Percentiles rank a stretch among this genome's conserved stretches.
Conservation (phyloP, 768 basidiomycete genomes). For the Mycena galericulata region DNA sequence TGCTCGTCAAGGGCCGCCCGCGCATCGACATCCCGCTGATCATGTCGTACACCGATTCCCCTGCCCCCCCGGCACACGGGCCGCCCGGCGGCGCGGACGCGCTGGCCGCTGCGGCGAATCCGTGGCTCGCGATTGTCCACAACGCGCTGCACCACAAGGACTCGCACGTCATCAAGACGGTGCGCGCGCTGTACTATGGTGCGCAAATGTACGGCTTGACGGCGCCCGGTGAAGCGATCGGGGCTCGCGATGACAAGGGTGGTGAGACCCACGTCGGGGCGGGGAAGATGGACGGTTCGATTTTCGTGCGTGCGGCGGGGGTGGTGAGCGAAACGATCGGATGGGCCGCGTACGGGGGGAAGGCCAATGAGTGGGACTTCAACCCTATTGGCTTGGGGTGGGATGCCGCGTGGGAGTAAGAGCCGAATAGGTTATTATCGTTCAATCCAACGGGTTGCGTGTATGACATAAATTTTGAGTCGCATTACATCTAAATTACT, state of each 20-base stretch:
- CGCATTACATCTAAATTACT: too few relatives aligned
- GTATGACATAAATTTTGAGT: too few relatives aligned
- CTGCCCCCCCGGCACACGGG: conserved; percentile 40
- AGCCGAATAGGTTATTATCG: too few relatives aligned
- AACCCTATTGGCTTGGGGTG: conserved; percentile 59
- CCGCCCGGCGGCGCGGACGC: conserved; percentile 25
- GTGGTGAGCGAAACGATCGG: conserved; percentile 55
- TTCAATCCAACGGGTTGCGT: too few relatives aligned
- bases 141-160: conserved; percentile 53
- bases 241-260: conserved; percentile 43
- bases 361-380: conserved; percentile 51
- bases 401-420: conserved; percentile 57
- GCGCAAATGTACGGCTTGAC: conserved; percentile 48
- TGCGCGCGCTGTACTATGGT: conserved; percentile 50
- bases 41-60: conserved; percentile 52
- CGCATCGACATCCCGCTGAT: conserved; percentile 50
- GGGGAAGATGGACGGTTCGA: conserved; percentile 51
- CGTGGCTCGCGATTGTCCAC: conserved; percentile 54
- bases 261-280: conserved; percentile 50
- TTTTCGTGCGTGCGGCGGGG: conserved; percentile 61
- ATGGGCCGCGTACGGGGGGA: conserved; percentile 56
- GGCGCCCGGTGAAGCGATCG: conserved; percentile 40
- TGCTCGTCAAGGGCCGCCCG: conserved; percentile 54
- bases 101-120: conserved; percentile 40
- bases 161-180: conserved; percentile 52